Percentiles rank a stretch among this genome's conserved stretches.
phyloP scores from a whole-genome alignment of 495 filamentous ascomycete species.

The Bryoglossum gracile region DNA sequence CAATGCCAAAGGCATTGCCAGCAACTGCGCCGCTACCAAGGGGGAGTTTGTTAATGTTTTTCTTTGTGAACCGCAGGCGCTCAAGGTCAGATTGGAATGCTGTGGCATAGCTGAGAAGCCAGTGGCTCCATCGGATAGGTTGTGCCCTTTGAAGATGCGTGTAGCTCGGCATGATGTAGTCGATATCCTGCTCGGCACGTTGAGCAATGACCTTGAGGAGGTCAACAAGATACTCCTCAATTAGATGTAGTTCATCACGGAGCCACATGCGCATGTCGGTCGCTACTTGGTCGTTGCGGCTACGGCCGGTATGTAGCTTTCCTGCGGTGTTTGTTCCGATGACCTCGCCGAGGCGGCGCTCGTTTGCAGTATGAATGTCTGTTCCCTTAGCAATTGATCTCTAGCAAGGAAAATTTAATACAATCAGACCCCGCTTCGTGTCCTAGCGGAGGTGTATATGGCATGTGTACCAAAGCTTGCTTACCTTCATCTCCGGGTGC shows the following conservation, averaged over 20 bases:
- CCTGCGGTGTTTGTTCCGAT: slow-evolving; percentile 73
- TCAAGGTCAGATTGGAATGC: slow-evolving; percentile 73
- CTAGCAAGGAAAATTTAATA: slow-evolving; percentile 11
- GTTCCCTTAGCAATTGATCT: slow-evolving; percentile 29
- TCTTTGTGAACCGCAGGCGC: slow-evolving; percentile 66
- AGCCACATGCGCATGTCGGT: slow-evolving; percentile 94
- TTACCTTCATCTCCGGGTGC: slow-evolving; percentile 51
- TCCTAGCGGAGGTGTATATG: slow-evolving; percentile 5
- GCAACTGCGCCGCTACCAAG: slow-evolving; percentile 82
- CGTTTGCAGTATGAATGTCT: slow-evolving; percentile 78
- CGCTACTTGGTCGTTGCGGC: slow-evolving; percentile 88
- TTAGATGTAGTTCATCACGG: slow-evolving; percentile 62
- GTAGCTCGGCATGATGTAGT: slow-evolving; percentile 60
- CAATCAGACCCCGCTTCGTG: slow-evolving; percentile 13
- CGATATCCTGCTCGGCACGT: slow-evolving; percentile 66
- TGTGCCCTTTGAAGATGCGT: slow-evolving; percentile 91
- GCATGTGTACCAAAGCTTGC: slow-evolving; percentile 24
- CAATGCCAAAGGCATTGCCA: slow-evolving; percentile 88
- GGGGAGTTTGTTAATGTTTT: slow-evolving; percentile 69
- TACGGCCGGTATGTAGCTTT: slow-evolving; percentile 39
- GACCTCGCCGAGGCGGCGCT: slow-evolving; percentile 81
- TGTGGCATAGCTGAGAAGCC: slow-evolving; percentile 71
- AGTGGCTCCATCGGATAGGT: slow-evolving; percentile 84
- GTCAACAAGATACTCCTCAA: slow-evolving; percentile 61
- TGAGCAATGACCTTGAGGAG: slow-evolving; percentile 65